Evolutionary conservation across 2,329 filamentous ascomycete species (phyloP).

Genomic region (Gnomoniopsis sp.): DNA sequence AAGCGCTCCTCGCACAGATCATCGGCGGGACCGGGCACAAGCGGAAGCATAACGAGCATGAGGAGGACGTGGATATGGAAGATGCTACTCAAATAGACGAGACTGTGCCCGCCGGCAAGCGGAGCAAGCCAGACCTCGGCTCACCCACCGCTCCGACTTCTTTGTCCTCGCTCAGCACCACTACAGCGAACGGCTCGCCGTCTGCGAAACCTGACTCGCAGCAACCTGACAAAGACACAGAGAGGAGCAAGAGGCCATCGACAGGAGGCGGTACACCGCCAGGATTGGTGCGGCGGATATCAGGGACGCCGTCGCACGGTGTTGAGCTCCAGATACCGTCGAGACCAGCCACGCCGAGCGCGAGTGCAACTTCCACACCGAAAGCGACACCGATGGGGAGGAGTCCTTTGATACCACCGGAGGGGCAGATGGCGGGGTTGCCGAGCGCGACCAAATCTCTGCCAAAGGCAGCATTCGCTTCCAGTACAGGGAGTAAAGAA

Average conservation of each 20-base stretch:
- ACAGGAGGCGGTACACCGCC: conserved; percentile 35
- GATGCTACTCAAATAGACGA: conserved; percentile 26
- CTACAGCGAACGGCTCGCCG: neutral
- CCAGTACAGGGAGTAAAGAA: conserved; percentile 13
- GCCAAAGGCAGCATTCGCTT: conserved; percentile 11
- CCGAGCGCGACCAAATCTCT: neutral
- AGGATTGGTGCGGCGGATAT: conserved; percentile 42
- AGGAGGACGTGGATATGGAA: conserved; percentile 32
- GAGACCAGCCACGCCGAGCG: conserved; percentile 56
- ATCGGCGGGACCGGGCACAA: conserved; percentile 22
- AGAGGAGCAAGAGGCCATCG: conserved; percentile 19
- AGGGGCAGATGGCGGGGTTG: conserved; percentile 3
- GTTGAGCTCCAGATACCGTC: conserved; percentile 63
- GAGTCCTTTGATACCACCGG: conserved; percentile 35
- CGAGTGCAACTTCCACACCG: conserved; percentile 38
- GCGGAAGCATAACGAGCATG: conserved; percentile 26
- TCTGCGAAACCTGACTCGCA: neutral
- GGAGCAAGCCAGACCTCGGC: conserved; percentile 37
- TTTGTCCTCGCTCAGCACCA: neutral
- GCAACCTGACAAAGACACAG: conserved; percentile 6
- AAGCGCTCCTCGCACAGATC: conserved; percentile 19
- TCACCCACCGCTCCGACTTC: conserved; percentile 1
- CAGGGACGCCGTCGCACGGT: conserved; percentile 50
- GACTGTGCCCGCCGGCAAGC: conserved; percentile 38
- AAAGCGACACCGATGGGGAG: conserved; percentile 33